Base-by-base conservation (phyloP, 1,284 basidiomycete species). In the Sporisorium reilianum region DNA sequence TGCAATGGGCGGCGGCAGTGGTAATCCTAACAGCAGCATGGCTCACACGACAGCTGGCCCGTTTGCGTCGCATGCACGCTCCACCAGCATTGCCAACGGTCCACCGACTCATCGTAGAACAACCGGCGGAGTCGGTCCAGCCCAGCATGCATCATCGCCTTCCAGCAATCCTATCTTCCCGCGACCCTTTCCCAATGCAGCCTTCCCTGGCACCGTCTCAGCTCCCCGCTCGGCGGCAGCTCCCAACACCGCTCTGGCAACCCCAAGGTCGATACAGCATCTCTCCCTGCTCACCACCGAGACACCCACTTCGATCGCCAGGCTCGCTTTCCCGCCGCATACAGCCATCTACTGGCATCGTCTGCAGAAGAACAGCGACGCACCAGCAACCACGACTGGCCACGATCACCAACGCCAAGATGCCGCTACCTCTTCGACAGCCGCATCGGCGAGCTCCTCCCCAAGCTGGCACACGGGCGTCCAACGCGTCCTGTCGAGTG, bases 91-190 rank as follows among this genome's bases (percentile, higher is more conserved):
- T 12, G 28, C 40, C 40, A 59, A 55, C 54, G 61, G 32, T 25
- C 26, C 62, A 4, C 45, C 67, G 11, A 57, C 57, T 2, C 67
- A 64, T 54, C 67, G 67, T 32, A 36, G 67, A 34, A 54, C 46
- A 11, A 56, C 54, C 4, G 50, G 45, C 6, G 38, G 38, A 41
- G 14, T 58, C 22, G 52, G 22, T 16, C 46, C 58, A 10, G 23
- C 50, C 10, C 68, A 65, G 58, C 68, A 60, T 30, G 63, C 62
- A 12, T 62, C 62, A 12, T 62, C 68, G 18, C 58, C 68, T 3
- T 61, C 68, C 14, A 46, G 4, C 55, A 50, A 12, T 6, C 5
- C 45, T 5, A 25, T 46, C 10, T 65, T 62, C 20, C 23, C 55
- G 8, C 62, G 68, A 10, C 46, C 55, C 6, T 58, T 55, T 50